Base-by-base conservation (phyloP, 2,329 filamentous ascomycete genomes). In the Coniochaeta sp. region DNA sequence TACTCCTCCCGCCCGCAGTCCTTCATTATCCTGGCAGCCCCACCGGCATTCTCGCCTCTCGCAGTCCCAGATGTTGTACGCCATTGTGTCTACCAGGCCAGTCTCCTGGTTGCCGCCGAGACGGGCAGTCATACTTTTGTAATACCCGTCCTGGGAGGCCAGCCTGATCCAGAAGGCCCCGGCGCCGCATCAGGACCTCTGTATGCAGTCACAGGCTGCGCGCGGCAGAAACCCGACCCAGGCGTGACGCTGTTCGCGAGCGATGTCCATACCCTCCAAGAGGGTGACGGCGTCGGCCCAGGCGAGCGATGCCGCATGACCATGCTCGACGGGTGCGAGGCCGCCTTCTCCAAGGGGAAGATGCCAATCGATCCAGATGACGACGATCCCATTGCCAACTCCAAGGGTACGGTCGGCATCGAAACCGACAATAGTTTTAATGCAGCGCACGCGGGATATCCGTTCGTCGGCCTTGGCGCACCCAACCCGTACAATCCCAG, bases 331-430 rank as follows among this genome's bases (percentile, higher is more conserved):
- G 42, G 42, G 8, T 47, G 6, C 42, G 42, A 47, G 42, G 42
- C 42, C 10, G 42, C 42, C 19, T 47, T 47, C 10, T 47, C 22
- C 22, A 47, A 47, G 22, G 19, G 2, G 4, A 66, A 65, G 58
- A 58, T 65, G n/a, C 59, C 58, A n/a, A 62, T 61, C 32, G 58
- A 50, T 14, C 24, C 42, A 10, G 62, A 62, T 4, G 60, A 61
- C 34, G 58, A 62, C 17, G 50, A 60, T 47, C 58, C 60, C 17
- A 62, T 65, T 12, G 32, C 30, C 26, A 58, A 54, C n/a, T 58
- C 60, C 9, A 47, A 47, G 42, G 42, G 42, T 12, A 47, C 22
- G 5, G 42, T 47, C 5, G 42, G 42, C 42, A 47, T 47, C 10
- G 42, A 47, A 22, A 47, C 42, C 14, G 42, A 47, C 19, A 47